A percentile compares a stretch with the other conserved stretches of the same genome.
phyloP scores from a whole-genome alignment of 768 basidiomycete species.

The Kwoniella heveanensis region DNA sequence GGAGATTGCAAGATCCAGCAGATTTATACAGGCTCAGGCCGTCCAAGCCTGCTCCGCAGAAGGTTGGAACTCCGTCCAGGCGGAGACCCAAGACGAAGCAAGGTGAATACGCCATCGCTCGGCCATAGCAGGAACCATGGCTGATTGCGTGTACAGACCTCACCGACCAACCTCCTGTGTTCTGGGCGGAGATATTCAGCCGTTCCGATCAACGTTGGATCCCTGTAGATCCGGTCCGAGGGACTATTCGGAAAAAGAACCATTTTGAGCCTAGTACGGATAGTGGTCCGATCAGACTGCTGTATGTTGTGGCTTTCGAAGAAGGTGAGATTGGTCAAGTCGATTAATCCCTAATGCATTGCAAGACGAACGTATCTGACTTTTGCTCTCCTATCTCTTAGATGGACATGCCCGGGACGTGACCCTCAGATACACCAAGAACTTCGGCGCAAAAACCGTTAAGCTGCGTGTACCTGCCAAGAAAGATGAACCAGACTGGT shows the following conservation, averaged over 20 bases:
- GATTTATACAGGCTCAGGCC: constrained; percentile 56
- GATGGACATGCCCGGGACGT: constrained; percentile 91
- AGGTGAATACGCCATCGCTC: constrained; percentile 25
- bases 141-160: constrained; percentile 31
- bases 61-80: constrained; percentile 41
- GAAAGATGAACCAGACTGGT: constrained; percentile 78
- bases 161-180: constrained; percentile 69
- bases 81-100: constrained; percentile 43
- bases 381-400: too few species aligned
- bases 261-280: constrained; percentile 71
- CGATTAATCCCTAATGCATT: too few species aligned
- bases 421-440: constrained; percentile 80
- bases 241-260: constrained; percentile 75
- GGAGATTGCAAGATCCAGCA: constrained; percentile 45
- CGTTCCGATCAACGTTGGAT: constrained; percentile 89
- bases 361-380: too few species aligned
- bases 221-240: constrained; percentile 84
- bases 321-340: constrained; percentile 69
- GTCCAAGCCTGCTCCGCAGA: constrained; percentile 60
- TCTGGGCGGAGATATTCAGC: constrained; percentile 97
- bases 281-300: constrained; percentile 74
- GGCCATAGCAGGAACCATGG: constrained; percentile 7
- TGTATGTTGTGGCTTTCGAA: constrained; percentile 91
- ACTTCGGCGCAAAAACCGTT: constrained; percentile 70
- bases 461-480: constrained; percentile 56